phyloP scores from a whole-genome alignment of 805 yeast genomes.

The Priceomyces fermenticarens region DNA sequence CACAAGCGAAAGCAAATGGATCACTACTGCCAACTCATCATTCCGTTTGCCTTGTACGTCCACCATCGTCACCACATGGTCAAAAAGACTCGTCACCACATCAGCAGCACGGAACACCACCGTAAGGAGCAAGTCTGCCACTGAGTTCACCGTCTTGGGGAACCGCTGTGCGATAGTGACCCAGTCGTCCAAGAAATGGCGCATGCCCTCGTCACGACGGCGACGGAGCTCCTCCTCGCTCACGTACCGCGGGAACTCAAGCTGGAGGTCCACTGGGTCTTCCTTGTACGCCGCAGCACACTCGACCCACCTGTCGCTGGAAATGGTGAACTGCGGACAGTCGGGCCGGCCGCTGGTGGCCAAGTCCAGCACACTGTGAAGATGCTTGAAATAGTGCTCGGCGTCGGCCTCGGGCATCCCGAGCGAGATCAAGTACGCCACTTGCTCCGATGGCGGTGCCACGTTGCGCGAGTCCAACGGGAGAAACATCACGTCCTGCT shows the following conservation, averaged over 20 bases:
- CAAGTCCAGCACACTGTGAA: constrained; percentile 12
- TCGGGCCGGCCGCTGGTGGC: constrained; percentile 11
- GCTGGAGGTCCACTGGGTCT: constrained; percentile 7
- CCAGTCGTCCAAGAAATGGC: constrained; percentile 12
- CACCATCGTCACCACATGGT: constrained; percentile 10
- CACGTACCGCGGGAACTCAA: constrained; percentile 10
- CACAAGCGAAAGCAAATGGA: constrained; percentile 11
- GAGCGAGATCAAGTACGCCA: constrained; percentile 20
- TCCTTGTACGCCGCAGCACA: constrained; percentile 7
- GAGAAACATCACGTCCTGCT: constrained; percentile 30
- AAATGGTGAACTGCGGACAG: constrained; percentile 15
- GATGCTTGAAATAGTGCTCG: constrained; percentile 26
- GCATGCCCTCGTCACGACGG: constrained; percentile 5
- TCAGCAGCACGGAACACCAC: constrained; percentile 7
- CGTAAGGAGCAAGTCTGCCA: constrained; percentile 17
- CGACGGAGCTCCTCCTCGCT: constrained; percentile 8
- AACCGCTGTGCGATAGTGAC: constrained; percentile 16
- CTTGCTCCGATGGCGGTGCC: constrained; percentile 33
- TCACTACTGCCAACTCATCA: constrained; percentile 7
- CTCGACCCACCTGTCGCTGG: constrained; percentile 13
- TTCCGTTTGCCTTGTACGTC: constrained; percentile 9
- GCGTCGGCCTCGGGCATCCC: constrained; percentile 24
- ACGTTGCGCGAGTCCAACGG: constrained; percentile 33
- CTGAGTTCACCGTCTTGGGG: constrained; percentile 16
- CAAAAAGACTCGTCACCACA: constrained; percentile 8